Base-by-base conservation (phyloP, 2,329 filamentous ascomycete species). In the Penicillium sp. region DNA sequence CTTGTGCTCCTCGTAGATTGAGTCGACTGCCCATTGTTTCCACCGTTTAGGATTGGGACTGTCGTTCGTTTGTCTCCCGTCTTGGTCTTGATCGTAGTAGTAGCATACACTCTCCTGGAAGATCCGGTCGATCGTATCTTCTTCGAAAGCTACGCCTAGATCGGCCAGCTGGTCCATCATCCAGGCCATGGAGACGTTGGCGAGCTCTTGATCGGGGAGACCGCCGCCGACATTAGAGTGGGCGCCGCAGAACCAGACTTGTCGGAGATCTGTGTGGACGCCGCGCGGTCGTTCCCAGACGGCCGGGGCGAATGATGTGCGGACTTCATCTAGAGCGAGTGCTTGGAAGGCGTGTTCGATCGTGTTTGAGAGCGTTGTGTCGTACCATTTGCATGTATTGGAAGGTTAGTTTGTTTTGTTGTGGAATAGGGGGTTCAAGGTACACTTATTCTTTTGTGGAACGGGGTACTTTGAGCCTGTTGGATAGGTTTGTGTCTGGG, bases 141-240 rank as follows among this genome's bases (percentile, higher is more conserved):
- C 52, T 20, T 66, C 59, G 20, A 66, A 64, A 17, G 60, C 34
- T 5, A 66, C 55, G 2, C 64, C 64, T 10, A 66, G 61, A 1
- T 63, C 64, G 8, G 58, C 50, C 4, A 66, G 49, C 34, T 66
- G 64, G 20, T 66, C 64, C 64, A 83, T 81, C 81, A 83, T 82
- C 81, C 80, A 83, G 1, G 80, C 79, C 15, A 83, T 71, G 20
- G 77, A 76, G 48, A 82, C 76, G 63, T 83, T 80, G 10, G 80
- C 76, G 37, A 82, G 73, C 48, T 80, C 77, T 62, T 80, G 76
- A 63, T 83, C 80, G 45, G 76, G 75, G 60, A 81, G 81, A 4
- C 79, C 78, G 2, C 77, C 77, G 43, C 81, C 81, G 34, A 82
- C 70, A 63, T 83, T 83, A 22, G 76, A 75, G 68, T 83, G 81